These are phyloP conservation scores for Phaeomoniella chlamydospora DNA, from an alignment of 2,329 filamentous ascomycete genomes.

Conservation along the genomic window DNA sequence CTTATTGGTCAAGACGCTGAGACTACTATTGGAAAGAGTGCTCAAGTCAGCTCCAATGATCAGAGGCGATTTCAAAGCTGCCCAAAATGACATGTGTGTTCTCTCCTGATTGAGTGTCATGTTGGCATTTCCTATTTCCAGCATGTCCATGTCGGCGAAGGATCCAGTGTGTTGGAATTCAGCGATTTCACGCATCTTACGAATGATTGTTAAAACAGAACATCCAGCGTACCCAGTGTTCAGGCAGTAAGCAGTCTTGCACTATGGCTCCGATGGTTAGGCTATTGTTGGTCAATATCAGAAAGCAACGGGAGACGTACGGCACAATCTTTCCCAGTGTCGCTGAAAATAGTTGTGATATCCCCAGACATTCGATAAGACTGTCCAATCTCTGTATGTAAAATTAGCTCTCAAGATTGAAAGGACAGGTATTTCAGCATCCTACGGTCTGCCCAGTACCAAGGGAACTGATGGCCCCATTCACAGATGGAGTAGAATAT, in stretches of 20 bases:
- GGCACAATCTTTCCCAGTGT: too few species aligned
- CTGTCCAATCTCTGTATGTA: not conserved
- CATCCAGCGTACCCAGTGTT: conserved; percentile 15
- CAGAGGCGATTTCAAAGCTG: conserved; percentile 33
- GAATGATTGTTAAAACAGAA: conserved; percentile 5
- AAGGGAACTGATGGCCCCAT: conserved; percentile 38
- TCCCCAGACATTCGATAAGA: conserved; percentile 1
- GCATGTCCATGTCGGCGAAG: conserved; percentile 38
- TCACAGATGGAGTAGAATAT: conserved; percentile 40
- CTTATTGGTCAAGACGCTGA: conserved; percentile 19
- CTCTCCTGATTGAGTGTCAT: conserved; percentile 31
- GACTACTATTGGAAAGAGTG: conserved; percentile 8
- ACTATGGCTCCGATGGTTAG: too few species aligned
- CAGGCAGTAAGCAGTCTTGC: too few species aligned
- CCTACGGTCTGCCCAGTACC: conserved; percentile 34
- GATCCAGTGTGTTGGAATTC: conserved; percentile 35
- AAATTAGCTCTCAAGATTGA: too few species aligned
- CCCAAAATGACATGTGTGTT: conserved; percentile 39
- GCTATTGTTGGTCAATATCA: too few species aligned
- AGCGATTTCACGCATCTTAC: conserved; percentile 15
- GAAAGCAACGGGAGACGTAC: too few species aligned
- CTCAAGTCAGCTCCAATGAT: conserved; percentile 28
- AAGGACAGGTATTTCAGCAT: conserved; percentile 32
- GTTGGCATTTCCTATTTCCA: conserved; percentile 34
- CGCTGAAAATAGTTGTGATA: too few species aligned